A percentile compares a stretch with the other conserved stretches of the same genome.
These are phyloP conservation scores for Alternaria atra DNA, from an alignment of 2,329 filamentous ascomycete species.

Conservation along the genomic window DNA sequence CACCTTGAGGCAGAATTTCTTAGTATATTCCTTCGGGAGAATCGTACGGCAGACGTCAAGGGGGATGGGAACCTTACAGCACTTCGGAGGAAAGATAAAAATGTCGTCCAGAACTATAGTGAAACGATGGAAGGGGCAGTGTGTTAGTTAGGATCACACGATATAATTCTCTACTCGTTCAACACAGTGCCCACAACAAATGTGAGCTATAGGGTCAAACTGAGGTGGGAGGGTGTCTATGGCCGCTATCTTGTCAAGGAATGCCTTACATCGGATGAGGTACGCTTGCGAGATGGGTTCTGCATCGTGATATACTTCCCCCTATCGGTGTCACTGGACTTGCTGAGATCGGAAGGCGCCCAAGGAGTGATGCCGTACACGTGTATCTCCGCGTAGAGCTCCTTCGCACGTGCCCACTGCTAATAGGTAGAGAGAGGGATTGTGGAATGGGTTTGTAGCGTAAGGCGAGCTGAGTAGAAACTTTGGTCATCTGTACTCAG, in stretches of 20 bases:
- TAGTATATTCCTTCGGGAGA: conserved; percentile 15
- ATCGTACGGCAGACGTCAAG: conserved; percentile 18
- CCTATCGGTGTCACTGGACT: background rate
- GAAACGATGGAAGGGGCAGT: conserved; percentile 13
- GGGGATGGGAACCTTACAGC: conserved; percentile 27
- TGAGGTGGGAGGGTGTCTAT: background rate
- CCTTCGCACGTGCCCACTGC: background rate
- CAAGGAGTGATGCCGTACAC: background rate
- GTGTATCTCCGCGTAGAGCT: background rate
- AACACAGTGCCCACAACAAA: background rate
- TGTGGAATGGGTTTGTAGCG: conserved; percentile 1
- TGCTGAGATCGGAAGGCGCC: too few species aligned
- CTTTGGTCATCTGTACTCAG: background rate
- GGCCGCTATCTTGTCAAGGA: background rate
- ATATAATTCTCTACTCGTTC: too few species aligned
- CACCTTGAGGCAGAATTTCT: conserved; percentile 22
- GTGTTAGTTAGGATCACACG: too few species aligned
- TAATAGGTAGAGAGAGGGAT: background rate
- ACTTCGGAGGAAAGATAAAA: conserved; percentile 35
- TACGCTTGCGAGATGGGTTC: background rate
- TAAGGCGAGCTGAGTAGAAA: conserved; percentile 7
- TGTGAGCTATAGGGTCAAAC: background rate
- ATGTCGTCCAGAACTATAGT: conserved; percentile 19
- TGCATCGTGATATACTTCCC: background rate
- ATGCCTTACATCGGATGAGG: background rate